Conservation (phyloP, 805 yeast species). For the Candida chauliodis region DNA sequence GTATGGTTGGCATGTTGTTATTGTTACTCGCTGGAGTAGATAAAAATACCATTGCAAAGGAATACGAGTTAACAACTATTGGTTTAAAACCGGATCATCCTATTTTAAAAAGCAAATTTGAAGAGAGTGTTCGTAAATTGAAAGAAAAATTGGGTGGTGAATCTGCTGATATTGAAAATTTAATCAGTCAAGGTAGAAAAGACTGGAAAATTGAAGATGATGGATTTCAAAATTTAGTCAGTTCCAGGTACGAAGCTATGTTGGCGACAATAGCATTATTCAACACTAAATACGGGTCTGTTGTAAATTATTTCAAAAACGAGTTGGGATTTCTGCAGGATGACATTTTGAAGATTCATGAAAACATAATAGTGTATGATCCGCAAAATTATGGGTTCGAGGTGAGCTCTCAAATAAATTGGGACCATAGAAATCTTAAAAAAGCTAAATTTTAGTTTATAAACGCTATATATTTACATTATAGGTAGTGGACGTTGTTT, state of each 20-base stretch:
- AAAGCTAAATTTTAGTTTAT: conserved; percentile 11
- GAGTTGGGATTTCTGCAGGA: conserved; percentile 41
- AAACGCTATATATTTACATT: conserved; percentile 40
- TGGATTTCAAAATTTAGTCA: conserved; percentile 58
- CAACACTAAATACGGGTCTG: conserved; percentile 50
- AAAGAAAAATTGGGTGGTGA: conserved; percentile 22
- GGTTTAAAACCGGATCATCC: conserved; percentile 56
- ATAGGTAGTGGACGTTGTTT: conserved; percentile 72
- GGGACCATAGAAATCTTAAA: conserved; percentile 14
- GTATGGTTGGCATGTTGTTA: conserved; percentile 66
- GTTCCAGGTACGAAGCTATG: conserved; percentile 71
- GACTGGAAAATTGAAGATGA: conserved; percentile 43
- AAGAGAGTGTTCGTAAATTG: conserved; percentile 28
- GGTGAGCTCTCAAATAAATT: conserved; percentile 10
- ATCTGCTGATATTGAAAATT: conserved; percentile 17
- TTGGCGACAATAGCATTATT: conserved; percentile 55
- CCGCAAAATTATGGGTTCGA: conserved; percentile 13
- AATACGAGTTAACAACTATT: conserved; percentile 69
- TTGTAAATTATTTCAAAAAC: conserved; percentile 43
- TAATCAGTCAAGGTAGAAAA: conserved; percentile 34
- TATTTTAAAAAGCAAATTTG: conserved; percentile 32
- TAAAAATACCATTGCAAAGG: conserved; percentile 60
- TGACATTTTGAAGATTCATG: conserved; percentile 37
- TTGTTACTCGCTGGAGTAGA: conserved; percentile 65
- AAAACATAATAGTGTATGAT: conserved; percentile 23